A percentile compares a stretch with the other conserved stretches of the same genome.
Evolutionary conservation across 2,329 filamentous ascomycete genomes (phyloP).

Genomic region (Neopestalotiopsis sp.): DNA sequence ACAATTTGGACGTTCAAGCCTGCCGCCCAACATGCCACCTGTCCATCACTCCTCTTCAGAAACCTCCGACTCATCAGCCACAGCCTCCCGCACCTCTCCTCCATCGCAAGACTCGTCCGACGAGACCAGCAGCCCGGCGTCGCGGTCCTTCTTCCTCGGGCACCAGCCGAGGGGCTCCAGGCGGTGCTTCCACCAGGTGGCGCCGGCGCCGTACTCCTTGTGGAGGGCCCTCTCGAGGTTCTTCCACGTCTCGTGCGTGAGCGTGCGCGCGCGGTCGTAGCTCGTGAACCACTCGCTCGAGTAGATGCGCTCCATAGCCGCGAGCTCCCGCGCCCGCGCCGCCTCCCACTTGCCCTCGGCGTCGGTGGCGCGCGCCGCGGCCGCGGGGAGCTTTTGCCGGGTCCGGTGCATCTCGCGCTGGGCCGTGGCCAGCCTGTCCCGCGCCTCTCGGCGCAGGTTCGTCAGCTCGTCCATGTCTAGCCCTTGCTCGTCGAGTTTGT

Average conservation of each 20-base stretch:
- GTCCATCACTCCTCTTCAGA: constrained; percentile 12
- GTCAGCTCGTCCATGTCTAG: background rate
- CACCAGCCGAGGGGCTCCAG: background rate
- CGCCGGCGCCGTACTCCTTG: background rate
- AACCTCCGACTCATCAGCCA: background rate
- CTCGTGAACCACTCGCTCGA: background rate
- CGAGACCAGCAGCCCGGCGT: background rate
- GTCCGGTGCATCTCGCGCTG: too few species aligned
- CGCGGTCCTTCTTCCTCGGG: background rate
- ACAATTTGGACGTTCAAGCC: too few species aligned
- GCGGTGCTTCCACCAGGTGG: background rate
- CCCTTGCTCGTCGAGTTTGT: background rate
- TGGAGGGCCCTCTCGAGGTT: background rate
- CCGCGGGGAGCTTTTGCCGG: background rate
- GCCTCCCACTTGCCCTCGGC: background rate
- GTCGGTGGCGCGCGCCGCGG: background rate
- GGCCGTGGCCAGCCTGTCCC: background rate
- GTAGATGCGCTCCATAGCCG: background rate
- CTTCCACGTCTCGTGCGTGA: constrained; percentile 8
- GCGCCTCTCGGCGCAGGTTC: background rate
- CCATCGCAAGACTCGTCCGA: background rate
- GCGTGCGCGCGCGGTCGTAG: background rate
- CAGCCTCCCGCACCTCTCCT: background rate
- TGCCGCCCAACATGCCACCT: background rate
- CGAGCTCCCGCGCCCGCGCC: background rate